phyloP scores from a whole-genome alignment of 305 asterid species.

The Fraxinus xanthoxyloides region DNA sequence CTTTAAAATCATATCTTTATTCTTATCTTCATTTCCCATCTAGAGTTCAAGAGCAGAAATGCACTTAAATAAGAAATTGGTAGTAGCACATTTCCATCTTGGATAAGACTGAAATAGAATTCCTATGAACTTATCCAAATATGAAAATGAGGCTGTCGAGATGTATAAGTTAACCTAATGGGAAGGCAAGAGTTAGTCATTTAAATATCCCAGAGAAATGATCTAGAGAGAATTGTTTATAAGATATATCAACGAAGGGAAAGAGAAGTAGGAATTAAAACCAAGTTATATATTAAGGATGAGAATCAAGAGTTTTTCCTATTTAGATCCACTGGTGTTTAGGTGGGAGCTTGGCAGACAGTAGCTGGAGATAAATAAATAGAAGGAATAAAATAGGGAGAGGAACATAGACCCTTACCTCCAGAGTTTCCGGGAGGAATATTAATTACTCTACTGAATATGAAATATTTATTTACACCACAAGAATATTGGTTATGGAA shows the following conservation, averaged over 20 bases:
- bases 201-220: not conserved
- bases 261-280: not conserved
- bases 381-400: not conserved
- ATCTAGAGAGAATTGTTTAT: not conserved
- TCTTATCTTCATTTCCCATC: not conserved
- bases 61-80: not conserved
- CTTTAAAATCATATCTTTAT: not conserved
- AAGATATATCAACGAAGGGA: not conserved
- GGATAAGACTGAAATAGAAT: not conserved
- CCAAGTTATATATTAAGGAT: not conserved
- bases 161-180: not conserved
- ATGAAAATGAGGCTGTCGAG: not conserved
- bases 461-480: not conserved
- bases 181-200: not conserved
- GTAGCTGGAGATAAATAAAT: not conserved
- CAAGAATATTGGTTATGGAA: not conserved
- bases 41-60: not conserved
- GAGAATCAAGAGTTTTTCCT: not conserved
- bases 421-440: not conserved
- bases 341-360: not conserved
- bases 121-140: not conserved
- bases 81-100: not conserved
- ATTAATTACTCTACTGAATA: not conserved
- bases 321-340: not conserved
- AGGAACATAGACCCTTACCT: not conserved